Conservation (phyloP, 1,139 yeast species). For the Scheffersomyces segobiensis region DNA sequence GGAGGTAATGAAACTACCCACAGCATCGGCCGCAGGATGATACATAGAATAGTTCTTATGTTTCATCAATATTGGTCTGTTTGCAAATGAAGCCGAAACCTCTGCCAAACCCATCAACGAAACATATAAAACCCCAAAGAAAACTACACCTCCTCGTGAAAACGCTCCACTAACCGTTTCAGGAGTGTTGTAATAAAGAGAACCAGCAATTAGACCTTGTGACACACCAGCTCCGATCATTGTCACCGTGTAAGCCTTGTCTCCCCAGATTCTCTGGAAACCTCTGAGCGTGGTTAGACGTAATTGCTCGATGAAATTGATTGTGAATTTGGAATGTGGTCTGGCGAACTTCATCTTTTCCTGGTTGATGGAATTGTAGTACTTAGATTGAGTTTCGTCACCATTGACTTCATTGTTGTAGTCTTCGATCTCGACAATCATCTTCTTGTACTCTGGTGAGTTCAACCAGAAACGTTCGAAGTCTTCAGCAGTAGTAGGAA, state of each 20-base stretch:
- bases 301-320: conserved; percentile 48
- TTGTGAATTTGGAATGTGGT: conserved; percentile 44
- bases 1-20: conserved; percentile 46
- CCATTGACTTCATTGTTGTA: conserved; percentile 36
- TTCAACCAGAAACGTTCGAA: conserved; percentile 56
- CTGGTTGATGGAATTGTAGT: conserved; percentile 36
- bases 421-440: conserved; percentile 41
- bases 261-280: conserved; percentile 52
- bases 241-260: conserved; percentile 49
- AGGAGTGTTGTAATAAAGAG: conserved; percentile 49
- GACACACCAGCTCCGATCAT: conserved; percentile 46
- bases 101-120: conserved; percentile 58
- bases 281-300: conserved; percentile 48
- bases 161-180: conserved; percentile 46
- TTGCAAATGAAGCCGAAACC: conserved; percentile 47
- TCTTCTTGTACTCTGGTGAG: conserved; percentile 47
- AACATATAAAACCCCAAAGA: conserved; percentile 51
- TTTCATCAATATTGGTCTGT: conserved; percentile 55
- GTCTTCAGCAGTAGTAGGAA: conserved; percentile 58
- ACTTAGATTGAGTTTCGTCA: conserved; percentile 36
- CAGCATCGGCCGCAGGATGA: conserved; percentile 60
- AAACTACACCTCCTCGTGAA: conserved; percentile 59
- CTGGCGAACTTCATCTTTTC: conserved; percentile 46
- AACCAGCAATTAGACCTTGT: conserved; percentile 56
- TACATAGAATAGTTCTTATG: conserved; percentile 57